These are phyloP conservation scores for Boletellus deceptivus DNA, from an alignment of 1,284 basidiomycete genomes.

Conservation along the genomic window DNA sequence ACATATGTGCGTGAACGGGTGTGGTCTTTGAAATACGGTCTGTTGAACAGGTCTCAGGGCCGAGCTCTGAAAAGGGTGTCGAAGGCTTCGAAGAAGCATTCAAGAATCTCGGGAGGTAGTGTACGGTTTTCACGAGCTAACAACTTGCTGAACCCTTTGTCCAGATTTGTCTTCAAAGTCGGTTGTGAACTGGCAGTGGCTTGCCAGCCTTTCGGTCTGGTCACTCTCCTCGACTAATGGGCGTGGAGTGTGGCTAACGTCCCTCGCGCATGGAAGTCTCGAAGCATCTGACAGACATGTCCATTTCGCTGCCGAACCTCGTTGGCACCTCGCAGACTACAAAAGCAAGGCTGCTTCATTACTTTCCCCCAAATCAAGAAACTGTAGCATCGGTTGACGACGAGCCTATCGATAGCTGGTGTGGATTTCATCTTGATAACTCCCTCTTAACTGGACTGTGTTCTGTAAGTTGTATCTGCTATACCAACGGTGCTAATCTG, in stretches of 20 bases:
- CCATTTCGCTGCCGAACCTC: slow-evolving; percentile 59
- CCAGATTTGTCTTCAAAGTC: slow-evolving; percentile 74
- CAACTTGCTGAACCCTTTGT: not conserved
- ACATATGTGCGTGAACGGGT: slow-evolving; percentile 58
- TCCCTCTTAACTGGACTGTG: slow-evolving; percentile 88
- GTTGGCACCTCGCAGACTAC: slow-evolving; percentile 68
- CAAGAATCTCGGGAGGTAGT: slow-evolving; percentile 75
- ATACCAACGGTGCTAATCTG: not conserved
- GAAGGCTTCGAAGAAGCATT: slow-evolving; percentile 83
- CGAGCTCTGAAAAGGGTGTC: slow-evolving; percentile 53
- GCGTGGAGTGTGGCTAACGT: slow-evolving; percentile 1
- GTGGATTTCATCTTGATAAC: slow-evolving; percentile 83
- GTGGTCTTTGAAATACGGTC: not conserved
- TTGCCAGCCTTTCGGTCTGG: slow-evolving; percentile 82
- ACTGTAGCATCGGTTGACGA: slow-evolving; percentile 43
- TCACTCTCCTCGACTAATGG: not conserved
- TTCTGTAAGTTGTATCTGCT: slow-evolving; percentile 48
- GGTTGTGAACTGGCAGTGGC: slow-evolving; percentile 79
- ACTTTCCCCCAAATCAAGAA: slow-evolving; percentile 69
- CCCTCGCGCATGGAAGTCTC: slow-evolving; percentile 43
- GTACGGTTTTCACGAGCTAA: not conserved
- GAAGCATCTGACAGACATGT: slow-evolving; percentile 59
- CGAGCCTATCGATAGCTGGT: slow-evolving; percentile 76
- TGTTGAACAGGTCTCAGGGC: slow-evolving; percentile 55
- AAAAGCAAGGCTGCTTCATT: slow-evolving; percentile 88